Conservation (phyloP, 108 stramenopile species). For the Epithemia pelagica region DNA sequence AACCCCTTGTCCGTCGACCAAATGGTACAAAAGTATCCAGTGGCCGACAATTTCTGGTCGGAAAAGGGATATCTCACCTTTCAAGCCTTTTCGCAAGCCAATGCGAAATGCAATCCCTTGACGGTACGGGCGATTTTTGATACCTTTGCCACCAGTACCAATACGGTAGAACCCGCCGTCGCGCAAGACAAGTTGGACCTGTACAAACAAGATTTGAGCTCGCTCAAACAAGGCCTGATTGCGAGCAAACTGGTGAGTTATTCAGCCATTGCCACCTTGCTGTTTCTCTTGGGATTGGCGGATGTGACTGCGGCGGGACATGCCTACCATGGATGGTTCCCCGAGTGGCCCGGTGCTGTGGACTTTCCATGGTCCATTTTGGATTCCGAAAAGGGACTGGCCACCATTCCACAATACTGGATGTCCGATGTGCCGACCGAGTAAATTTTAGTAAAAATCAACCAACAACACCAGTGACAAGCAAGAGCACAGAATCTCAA, state of each 20-base stretch:
- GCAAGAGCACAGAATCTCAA: too few species aligned
- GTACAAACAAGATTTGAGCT: constrained; percentile 32
- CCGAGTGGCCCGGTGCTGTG: constrained; percentile 17
- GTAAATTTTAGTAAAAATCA: too few species aligned
- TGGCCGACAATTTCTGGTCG: constrained; percentile 46
- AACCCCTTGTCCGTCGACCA: constrained; percentile 53
- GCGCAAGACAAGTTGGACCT: constrained; percentile 49
- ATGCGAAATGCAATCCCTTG: constrained; percentile 50
- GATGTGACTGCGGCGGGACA: constrained; percentile 31
- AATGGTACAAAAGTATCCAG: constrained; percentile 51
- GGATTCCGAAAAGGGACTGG: constrained; percentile 1
- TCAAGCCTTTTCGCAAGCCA: constrained; percentile 43
- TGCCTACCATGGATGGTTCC: constrained; percentile 36
- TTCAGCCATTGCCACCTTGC: constrained; percentile 41
- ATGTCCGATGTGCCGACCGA: neutral
- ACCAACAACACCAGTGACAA: too few species aligned
- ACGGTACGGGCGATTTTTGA: constrained; percentile 73
- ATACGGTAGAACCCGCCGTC: constrained; percentile 40
- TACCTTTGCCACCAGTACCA: constrained; percentile 38
- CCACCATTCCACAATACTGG: constrained; percentile 6
- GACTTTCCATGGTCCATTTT: constrained; percentile 7
- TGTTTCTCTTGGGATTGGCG: constrained; percentile 57
- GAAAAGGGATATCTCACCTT: constrained; percentile 57
- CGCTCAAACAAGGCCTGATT: constrained; percentile 36
- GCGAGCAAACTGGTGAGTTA: constrained; percentile 46